phyloP scores from a whole-genome alignment of 2,329 filamentous ascomycete species.

The Trichoderma sp. region DNA sequence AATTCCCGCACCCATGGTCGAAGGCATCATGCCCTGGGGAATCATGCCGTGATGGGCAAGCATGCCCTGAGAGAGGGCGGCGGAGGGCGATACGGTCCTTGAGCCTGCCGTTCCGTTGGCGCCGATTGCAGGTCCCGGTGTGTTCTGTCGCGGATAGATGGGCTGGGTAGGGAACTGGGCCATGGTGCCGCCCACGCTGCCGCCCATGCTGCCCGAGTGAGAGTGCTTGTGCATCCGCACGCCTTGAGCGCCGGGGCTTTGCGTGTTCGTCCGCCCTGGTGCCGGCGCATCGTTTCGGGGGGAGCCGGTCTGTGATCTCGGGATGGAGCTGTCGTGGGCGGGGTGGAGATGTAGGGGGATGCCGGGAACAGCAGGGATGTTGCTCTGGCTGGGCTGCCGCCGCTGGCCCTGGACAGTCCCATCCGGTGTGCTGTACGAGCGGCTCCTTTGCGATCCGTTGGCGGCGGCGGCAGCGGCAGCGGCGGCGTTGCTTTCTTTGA shows the following conservation, averaged over 20 bases:
- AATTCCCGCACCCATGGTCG: slow-evolving; percentile 24
- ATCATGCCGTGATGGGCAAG: slow-evolving; percentile 20
- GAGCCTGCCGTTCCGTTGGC: slow-evolving; percentile 43
- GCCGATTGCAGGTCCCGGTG: slow-evolving; percentile 41
- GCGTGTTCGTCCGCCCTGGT: slow-evolving; percentile 68
- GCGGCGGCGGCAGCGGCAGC: background rate
- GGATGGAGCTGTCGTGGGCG: slow-evolving; percentile 64
- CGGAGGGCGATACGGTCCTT: slow-evolving; percentile 52
- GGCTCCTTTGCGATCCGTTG: slow-evolving; percentile 67
- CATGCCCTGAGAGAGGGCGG: slow-evolving; percentile 31
- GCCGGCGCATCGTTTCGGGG: slow-evolving; percentile 70
- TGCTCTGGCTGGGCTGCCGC: slow-evolving; percentile 56
- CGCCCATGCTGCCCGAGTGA: slow-evolving; percentile 52
- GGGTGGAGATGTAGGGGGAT: slow-evolving; percentile 71
- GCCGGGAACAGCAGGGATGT: slow-evolving; percentile 72
- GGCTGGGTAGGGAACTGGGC: slow-evolving; percentile 60
- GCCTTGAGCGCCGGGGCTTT: slow-evolving; percentile 69
- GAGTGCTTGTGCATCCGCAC: slow-evolving; percentile 57
- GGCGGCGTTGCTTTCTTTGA: background rate
- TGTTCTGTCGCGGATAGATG: slow-evolving; percentile 53
- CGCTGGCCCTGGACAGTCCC: slow-evolving; percentile 72
- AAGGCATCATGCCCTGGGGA: slow-evolving; percentile 18
- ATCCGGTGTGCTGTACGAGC: slow-evolving; percentile 94
- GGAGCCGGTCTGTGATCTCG: slow-evolving; percentile 80
- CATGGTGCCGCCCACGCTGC: slow-evolving; percentile 56